Conservation (phyloP, 805 yeast species). For the Cyberlindnera misumaiensis region DNA sequence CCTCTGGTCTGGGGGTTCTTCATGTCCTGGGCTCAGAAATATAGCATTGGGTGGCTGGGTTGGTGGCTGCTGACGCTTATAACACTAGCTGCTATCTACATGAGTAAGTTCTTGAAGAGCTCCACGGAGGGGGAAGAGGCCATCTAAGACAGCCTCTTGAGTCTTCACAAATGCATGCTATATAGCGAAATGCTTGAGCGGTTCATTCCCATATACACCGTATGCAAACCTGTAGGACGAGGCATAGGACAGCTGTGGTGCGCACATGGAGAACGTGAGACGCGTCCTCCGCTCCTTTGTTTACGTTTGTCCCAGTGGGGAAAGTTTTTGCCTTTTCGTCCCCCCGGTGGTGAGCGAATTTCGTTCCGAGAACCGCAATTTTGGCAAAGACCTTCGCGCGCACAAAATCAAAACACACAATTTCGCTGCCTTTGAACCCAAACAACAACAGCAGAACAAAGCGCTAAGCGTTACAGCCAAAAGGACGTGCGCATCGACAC, state of each 20-base stretch:
- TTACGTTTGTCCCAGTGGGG: slow-evolving; percentile 17
- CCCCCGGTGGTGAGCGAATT: too few relatives aligned
- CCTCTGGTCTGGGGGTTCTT: slow-evolving; percentile 50
- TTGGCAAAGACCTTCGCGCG: neutral
- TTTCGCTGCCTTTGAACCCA: slow-evolving; percentile 4
- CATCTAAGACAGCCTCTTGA: too few relatives aligned
- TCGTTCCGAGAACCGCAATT: neutral
- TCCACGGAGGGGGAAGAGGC: slow-evolving; percentile 23
- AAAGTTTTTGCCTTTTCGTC: neutral
- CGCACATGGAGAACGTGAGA: neutral
- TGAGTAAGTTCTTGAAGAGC: slow-evolving; percentile 22
- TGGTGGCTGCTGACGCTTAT: slow-evolving; percentile 27
- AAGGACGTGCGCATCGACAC: too few relatives aligned
- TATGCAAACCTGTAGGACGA: slow-evolving; percentile 10
- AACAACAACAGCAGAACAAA: slow-evolving; percentile 2
- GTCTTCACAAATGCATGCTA: too few relatives aligned
- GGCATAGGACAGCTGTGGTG: too few relatives aligned
- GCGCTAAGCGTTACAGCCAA: neutral
- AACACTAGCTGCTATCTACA: slow-evolving; percentile 24
- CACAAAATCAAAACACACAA: slow-evolving; percentile 5
- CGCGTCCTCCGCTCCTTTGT: slow-evolving; percentile 7
- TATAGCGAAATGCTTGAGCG: too few relatives aligned
- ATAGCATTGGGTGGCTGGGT: slow-evolving; percentile 25
- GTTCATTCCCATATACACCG: slow-evolving; percentile 12
- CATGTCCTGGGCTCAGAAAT: slow-evolving; percentile 31